phyloP scores from a whole-genome alignment of 2,329 filamentous ascomycete genomes.

The Akanthomyces lecanii region DNA sequence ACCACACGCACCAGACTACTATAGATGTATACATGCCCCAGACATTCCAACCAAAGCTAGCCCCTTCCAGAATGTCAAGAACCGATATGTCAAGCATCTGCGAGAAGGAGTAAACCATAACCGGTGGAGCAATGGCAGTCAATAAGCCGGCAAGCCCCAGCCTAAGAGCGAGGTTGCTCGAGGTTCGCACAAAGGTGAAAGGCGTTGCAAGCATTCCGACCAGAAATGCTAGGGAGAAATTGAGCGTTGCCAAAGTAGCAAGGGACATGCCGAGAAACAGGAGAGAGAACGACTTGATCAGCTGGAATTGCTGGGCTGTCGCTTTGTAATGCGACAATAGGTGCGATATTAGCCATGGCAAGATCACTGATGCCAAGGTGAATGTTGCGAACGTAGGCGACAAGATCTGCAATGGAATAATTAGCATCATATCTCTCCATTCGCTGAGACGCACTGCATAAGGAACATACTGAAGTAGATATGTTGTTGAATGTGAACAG shows the following conservation, averaged over 20 bases:
- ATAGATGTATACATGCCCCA: slow-evolving; percentile 87
- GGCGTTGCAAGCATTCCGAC: slow-evolving; percentile 76
- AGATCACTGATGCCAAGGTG: slow-evolving; percentile 46
- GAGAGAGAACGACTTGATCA: slow-evolving; percentile 89
- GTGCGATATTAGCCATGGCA: slow-evolving; percentile 55
- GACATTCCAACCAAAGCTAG: slow-evolving; percentile 83
- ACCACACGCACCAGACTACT: slow-evolving; percentile 92
- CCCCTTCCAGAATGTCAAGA: slow-evolving; percentile 60
- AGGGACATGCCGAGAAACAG: slow-evolving; percentile 88
- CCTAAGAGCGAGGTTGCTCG: slow-evolving; percentile 35
- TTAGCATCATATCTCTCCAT: not conserved
- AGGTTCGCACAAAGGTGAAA: slow-evolving; percentile 66
- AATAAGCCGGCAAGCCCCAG: slow-evolving; percentile 48
- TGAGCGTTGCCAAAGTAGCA: slow-evolving; percentile 87
- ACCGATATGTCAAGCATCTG: slow-evolving; percentile 40
- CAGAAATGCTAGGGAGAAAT: slow-evolving; percentile 86
- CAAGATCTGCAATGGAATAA: slow-evolving; percentile 46
- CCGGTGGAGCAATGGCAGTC: slow-evolving; percentile 57
- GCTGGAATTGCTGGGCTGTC: slow-evolving; percentile 65
- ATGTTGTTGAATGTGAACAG: slow-evolving; percentile 83
- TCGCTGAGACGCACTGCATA: not conserved
- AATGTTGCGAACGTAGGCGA: slow-evolving; percentile 56
- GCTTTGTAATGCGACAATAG: slow-evolving; percentile 52
- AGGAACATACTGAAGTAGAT: slow-evolving; percentile 55
- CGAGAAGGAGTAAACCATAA: slow-evolving; percentile 48